Evolutionary conservation across 805 yeast genomes (phyloP), one percentile per base, ranked within the genome.

Genomic region (Kluyveromyces dobzhanskii): DNA sequence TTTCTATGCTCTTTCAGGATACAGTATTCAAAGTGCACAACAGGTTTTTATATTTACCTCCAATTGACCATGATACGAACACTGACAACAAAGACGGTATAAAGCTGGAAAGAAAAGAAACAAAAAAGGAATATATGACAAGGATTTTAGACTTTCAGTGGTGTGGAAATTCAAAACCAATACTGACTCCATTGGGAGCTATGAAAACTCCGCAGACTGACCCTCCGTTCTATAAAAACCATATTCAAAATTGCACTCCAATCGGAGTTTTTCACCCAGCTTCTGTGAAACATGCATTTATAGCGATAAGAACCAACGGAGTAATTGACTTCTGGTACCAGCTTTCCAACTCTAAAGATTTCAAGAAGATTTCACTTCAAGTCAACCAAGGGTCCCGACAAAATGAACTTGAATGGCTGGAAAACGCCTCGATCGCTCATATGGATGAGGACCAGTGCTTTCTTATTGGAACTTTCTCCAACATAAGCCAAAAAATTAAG

Each of bases 121-220:
- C 58, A 12, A 61, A 59, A 31, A 57, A 56, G 28, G 60, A 57
- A 42, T 56, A 55, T 31, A 54, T 53, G 37, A 54, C 62, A 5
- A 41, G 67, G 4, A 46, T 59, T 3, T 38, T 56, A 14, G 75
- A 70, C 45, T 73, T 74, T 64, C 55, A 58, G 35, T 62, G 75
- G 50, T 53, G 61, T 5, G 57, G 68, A 8, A 64, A 69, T 23
- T 62, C 72, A 4, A 59, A 60, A 36, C 56, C 60, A 17, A 47
- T 55, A 11, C 55, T 61, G 28, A 43, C 51, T 3, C 53, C 62
- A 3, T 57, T 52, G 38, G 56, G 55, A 30, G 58, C 61, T 37
- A 56, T 53, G 14, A 44, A 49, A n/a, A 61, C 57, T 23, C 48
- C 49, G n/a, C 28, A 53, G 2, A 43, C 56, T 1, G 49, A 54